Evolutionary conservation across 2,329 filamentous ascomycete genomes (phyloP).

Genomic region (Monosporascus sp.): DNA sequence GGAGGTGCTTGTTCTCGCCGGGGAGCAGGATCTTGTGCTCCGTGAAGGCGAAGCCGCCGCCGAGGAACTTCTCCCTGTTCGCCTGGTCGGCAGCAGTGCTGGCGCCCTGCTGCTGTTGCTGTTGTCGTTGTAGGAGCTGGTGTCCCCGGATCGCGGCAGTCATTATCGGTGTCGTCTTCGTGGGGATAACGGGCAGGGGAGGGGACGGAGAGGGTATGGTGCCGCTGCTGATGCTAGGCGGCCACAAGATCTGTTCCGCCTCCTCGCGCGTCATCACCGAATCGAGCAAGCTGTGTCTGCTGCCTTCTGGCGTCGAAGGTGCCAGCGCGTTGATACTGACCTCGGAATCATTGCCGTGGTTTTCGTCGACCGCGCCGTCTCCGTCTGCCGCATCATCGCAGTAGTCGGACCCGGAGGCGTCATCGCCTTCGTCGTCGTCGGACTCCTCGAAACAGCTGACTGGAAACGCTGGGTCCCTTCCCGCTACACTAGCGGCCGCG

Average conservation of each 20-base stretch:
- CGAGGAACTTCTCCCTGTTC: conserved; percentile 35
- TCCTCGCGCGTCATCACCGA: conserved; percentile 20
- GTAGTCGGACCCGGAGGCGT: background rate
- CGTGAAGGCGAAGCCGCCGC: conserved; percentile 29
- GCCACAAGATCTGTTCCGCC: conserved; percentile 20
- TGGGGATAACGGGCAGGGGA: background rate
- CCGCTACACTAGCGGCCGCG: background rate
- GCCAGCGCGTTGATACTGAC: background rate
- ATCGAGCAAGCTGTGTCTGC: conserved; percentile 1
- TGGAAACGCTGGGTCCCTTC: background rate
- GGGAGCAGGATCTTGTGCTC: conserved; percentile 36
- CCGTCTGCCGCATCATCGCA: background rate
- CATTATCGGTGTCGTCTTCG: no score
- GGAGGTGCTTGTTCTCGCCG: conserved; percentile 29
- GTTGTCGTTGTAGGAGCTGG: background rate
- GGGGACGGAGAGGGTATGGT: background rate
- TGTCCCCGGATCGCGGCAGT: no score
- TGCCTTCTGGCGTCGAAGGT: background rate
- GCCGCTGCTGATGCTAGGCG: background rate
- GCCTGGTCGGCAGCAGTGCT: conserved; percentile 11
- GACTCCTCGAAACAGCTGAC: background rate
- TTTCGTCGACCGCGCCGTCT: background rate
- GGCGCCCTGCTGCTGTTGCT: background rate
- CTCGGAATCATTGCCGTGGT: no score
- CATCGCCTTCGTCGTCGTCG: background rate